These are phyloP conservation scores for Aureobasidium subglaciale DNA, from an alignment of 2,329 filamentous ascomycete species.

Conservation along the genomic window DNA sequence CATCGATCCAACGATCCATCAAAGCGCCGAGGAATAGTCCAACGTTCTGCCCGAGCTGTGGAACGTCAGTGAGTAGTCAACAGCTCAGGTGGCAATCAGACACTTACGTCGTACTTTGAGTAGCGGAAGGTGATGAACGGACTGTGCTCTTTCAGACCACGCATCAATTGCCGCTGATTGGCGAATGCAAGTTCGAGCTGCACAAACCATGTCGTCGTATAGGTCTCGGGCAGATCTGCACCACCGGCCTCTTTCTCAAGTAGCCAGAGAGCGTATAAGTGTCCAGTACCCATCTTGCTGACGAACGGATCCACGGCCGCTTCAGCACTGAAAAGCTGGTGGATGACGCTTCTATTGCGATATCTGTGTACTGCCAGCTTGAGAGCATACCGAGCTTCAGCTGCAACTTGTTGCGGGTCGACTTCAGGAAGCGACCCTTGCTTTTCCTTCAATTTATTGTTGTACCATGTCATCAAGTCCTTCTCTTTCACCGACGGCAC, in stretches of 20 bases:
- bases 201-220: constrained; percentile 53
- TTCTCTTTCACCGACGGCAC: constrained; percentile 44
- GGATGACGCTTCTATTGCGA: constrained; percentile 33
- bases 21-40: constrained; percentile 50
- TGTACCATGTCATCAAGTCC: constrained; percentile 46
- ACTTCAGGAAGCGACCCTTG: constrained; percentile 26
- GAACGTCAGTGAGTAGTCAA: not conserved
- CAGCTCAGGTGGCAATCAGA: not conserved
- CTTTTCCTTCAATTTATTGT: constrained; percentile 24
- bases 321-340: constrained; percentile 19
- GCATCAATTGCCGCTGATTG: constrained; percentile 46
- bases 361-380: constrained; percentile 41
- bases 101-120: constrained; percentile 40
- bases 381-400: constrained; percentile 43
- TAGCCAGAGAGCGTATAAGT: constrained; percentile 47
- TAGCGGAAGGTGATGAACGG: constrained; percentile 54
- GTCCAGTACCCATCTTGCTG: constrained; percentile 44
- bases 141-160: constrained; percentile 49
- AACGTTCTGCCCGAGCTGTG: constrained; percentile 43
- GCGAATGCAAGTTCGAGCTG: constrained; percentile 49
- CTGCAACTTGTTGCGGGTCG: constrained; percentile 39
- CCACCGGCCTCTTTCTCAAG: constrained; percentile 42
- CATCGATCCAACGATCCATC: constrained; percentile 48
- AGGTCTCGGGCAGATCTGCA: constrained; percentile 46
- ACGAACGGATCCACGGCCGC: constrained; percentile 42